Evolutionary conservation across 352 stramenopile genomes (phyloP).

Genomic region (Phytophthora ramorum): DNA sequence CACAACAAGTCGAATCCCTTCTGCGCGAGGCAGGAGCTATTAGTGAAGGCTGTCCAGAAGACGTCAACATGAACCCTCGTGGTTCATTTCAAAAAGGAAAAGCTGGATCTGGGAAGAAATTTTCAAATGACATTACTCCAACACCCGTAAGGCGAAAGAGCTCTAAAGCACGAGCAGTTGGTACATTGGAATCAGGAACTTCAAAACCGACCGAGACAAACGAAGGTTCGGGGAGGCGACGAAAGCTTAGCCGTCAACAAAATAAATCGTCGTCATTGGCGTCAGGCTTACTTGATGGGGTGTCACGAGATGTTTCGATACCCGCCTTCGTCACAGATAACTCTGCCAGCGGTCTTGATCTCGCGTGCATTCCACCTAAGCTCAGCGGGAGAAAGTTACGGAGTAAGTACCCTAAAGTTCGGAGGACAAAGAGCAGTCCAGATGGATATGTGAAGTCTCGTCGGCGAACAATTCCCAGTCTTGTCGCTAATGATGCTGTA

Average conservation of each 20-base stretch:
- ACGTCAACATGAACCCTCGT: constrained; percentile 19
- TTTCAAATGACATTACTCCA: constrained; percentile 9
- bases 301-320: constrained; percentile 13
- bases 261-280: constrained; percentile 24
- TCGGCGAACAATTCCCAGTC: constrained; percentile 20
- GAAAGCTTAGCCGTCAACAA: constrained; percentile 26
- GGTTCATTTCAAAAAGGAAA: constrained; percentile 29
- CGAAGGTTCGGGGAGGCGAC: constrained; percentile 20
- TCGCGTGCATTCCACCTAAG: constrained; percentile 31
- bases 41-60: constrained; percentile 13
- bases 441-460: constrained; percentile 32
- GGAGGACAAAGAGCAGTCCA: constrained; percentile 33
- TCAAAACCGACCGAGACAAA: constrained; percentile 20
- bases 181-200: constrained; percentile 18
- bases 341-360: constrained; percentile 17
- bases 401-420: constrained; percentile 36
- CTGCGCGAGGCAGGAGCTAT: constrained; percentile 43
- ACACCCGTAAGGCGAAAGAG: constrained; percentile 28
- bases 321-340: constrained; percentile 14
- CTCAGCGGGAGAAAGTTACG: constrained; percentile 46
- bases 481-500: constrained; percentile 5
- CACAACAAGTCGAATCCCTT: constrained; percentile 43
- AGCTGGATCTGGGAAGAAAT: constrained; percentile 26
- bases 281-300: constrained; percentile 13
- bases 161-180: constrained; percentile 21